Conservation (phyloP, 768 basidiomycete genomes). For the Candolleomyces eurysporus region DNA sequence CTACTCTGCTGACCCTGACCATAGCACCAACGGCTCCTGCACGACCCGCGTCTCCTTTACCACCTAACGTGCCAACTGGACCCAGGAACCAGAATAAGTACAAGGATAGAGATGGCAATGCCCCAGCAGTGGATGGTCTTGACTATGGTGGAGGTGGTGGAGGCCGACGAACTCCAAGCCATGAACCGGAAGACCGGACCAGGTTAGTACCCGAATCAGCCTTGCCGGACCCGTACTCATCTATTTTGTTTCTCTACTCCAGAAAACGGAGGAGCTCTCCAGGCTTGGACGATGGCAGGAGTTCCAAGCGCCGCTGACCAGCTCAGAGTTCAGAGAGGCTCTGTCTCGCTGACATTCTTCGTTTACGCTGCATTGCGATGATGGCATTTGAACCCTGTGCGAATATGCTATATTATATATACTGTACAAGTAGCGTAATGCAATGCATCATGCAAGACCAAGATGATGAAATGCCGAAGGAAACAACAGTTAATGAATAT, state of each 20-base stretch:
- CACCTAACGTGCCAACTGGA: conserved; percentile 84
- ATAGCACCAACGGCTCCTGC: conserved; percentile 52
- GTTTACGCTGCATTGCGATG: too few relatives aligned
- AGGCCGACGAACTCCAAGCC: conserved; percentile 61
- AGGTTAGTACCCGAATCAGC: conserved; percentile 37
- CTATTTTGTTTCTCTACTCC: not conserved
- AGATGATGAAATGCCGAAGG: not conserved
- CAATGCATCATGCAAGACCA: not conserved
- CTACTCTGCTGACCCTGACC: conserved; percentile 7
- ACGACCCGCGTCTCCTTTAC: conserved; percentile 80
- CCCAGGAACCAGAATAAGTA: conserved; percentile 88
- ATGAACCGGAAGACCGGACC: conserved; percentile 67
- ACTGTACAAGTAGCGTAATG: conserved; percentile 5
- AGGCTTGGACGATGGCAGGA: conserved; percentile 63
- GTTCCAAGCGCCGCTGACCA: conserved; percentile 66
- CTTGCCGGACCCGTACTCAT: not conserved
- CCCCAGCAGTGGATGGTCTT: conserved; percentile 83
- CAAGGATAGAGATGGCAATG: conserved; percentile 84
- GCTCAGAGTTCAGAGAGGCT: not conserved
- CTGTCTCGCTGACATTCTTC: too few relatives aligned
- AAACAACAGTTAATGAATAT: not conserved
- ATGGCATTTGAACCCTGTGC: not conserved
- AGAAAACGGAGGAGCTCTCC: conserved; percentile 78
- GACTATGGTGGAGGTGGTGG: conserved; percentile 60
- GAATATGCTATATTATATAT: conserved; percentile 1